Evolutionary conservation across 2,329 filamentous ascomycete genomes (phyloP), one percentile per base, ranked within the genome.

Genomic region (Curvularia sp.): DNA sequence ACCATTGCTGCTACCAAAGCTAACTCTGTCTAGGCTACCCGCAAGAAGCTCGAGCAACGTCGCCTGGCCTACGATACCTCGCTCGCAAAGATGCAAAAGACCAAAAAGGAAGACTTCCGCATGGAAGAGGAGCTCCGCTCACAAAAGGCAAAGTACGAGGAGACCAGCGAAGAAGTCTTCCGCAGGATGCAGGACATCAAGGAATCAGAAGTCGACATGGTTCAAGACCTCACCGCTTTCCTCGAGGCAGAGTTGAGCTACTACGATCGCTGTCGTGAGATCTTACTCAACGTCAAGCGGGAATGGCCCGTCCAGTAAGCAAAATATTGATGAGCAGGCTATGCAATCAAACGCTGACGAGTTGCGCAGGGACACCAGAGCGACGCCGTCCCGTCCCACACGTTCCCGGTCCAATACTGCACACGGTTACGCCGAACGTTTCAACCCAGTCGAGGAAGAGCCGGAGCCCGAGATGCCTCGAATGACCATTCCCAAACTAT

Each of bases 131-230:
- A 98, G 78, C 85, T 97, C 53, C 90, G 94, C 55, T 86, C 88
- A 28, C 92, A 95, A 76, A 96, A 96, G 77, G 91, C 92, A 69
- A 98, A 98, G 79, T 98, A 97, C 73, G 95, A 98, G 74, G 95
- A 98, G 80, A 89, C 92, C 15, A 95, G 86, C 73, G 94, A 98
- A 73, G 94, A 98, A 70, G 93, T 98, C 54, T 85, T 89, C 68
- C 87, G 94, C 59, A 86, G 94, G 55, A 98, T 98, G 95, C 88
- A 96, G 78, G 94, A 98, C 73, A 96, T 98, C 80, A 94, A 95
- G 80, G 93, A 97, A 70, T 86, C 92, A 22, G 94, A 98, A 78
- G 84, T 83, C 43, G 94, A 98, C 63, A 92, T 89, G 71, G 86
- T 97, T 42, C 83, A 85, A 48, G 92, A 97, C 72, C 81, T 98